phyloP scores from a whole-genome alignment of 2,329 filamentous ascomycete species.

The Microcyclosporella mali region DNA sequence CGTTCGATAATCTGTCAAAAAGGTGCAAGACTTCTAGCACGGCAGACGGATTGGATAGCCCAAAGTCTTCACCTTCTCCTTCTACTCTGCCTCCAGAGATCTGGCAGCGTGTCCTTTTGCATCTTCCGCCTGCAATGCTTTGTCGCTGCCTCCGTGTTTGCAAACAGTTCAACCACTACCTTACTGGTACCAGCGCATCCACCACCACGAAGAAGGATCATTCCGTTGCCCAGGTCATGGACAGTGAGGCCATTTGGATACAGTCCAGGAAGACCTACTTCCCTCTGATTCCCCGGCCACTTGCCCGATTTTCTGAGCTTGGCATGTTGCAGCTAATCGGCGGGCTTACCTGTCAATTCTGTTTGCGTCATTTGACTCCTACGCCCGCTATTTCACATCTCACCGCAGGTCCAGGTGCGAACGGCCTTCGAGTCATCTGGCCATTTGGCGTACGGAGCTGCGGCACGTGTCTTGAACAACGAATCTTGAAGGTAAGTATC shows the following conservation, averaged over 20 bases:
- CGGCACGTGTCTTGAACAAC: conserved; percentile 56
- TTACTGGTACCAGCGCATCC: conserved; percentile 18
- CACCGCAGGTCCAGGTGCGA: conserved; percentile 56
- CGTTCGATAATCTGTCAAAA: conserved; percentile 15
- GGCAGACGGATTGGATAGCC: no score
- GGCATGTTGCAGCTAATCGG: conserved; percentile 70
- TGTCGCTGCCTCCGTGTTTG: conserved; percentile 28
- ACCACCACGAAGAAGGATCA: no score
- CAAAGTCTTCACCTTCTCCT: conserved; percentile 8
- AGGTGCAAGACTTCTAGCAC: conserved; percentile 13
- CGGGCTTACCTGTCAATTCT: conserved; percentile 61
- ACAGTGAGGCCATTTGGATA: conserved; percentile 65
- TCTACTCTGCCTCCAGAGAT: conserved; percentile 16
- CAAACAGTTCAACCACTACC: conserved; percentile 24
- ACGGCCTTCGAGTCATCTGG: conserved; percentile 62
- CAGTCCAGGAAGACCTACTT: conserved; percentile 59
- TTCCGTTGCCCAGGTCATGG: conserved; percentile 27
- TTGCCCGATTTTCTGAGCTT: conserved; percentile 60
- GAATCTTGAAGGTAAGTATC: conserved; percentile 58
- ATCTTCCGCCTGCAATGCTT: conserved; percentile 30
- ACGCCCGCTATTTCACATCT: conserved; percentile 38
- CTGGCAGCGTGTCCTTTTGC: conserved; percentile 31
- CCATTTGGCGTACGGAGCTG: conserved; percentile 64
- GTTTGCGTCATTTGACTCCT: conserved; percentile 41
- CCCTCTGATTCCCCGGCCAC: conserved; percentile 62